Conservation (phyloP, 768 basidiomycete species). For the Asterophora parasitica region DNA sequence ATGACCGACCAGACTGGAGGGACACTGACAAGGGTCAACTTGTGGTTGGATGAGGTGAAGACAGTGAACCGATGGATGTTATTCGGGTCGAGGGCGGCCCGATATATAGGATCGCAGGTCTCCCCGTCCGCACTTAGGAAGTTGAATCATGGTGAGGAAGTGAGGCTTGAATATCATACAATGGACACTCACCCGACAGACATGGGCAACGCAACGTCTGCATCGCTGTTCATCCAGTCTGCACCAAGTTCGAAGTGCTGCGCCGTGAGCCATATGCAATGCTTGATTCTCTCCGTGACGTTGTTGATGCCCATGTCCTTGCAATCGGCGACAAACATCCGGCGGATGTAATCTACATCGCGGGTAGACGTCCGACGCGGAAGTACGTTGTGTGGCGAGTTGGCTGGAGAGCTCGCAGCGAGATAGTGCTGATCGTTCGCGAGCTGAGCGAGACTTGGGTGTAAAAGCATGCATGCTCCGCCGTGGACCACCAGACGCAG, state of each 20-base stretch:
- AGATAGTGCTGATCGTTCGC: slow-evolving; percentile 22
- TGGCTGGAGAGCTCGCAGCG: slow-evolving; percentile 12
- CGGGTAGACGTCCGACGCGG: slow-evolving; percentile 49
- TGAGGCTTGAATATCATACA: background rate
- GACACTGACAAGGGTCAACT: slow-evolving; percentile 52
- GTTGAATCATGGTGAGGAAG: background rate
- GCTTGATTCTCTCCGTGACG: slow-evolving; percentile 49
- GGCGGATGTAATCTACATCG: slow-evolving; percentile 64
- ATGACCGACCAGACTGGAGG: slow-evolving; percentile 71
- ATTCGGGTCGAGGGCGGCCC: slow-evolving; percentile 43
- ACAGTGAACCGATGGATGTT: slow-evolving; percentile 54
- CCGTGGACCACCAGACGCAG: slow-evolving; percentile 66
- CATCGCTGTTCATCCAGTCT: slow-evolving; percentile 79
- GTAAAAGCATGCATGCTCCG: slow-evolving; percentile 71
- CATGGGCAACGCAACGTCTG: slow-evolving; percentile 68
- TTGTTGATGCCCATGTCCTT: slow-evolving; percentile 40
- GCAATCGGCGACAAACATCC: slow-evolving; percentile 58
- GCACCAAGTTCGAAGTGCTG: slow-evolving; percentile 42
- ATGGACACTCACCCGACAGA: slow-evolving; percentile 47
- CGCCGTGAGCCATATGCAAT: slow-evolving; percentile 56
- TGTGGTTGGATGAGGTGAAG: slow-evolving; percentile 47
- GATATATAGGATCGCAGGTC: slow-evolving; percentile 57
- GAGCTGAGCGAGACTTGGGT: slow-evolving; percentile 36
- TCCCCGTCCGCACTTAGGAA: slow-evolving; percentile 23
- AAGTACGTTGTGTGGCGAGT: slow-evolving; percentile 23